Conservation (phyloP, 768 basidiomycete genomes). For the Gymnopilus junonius region DNA sequence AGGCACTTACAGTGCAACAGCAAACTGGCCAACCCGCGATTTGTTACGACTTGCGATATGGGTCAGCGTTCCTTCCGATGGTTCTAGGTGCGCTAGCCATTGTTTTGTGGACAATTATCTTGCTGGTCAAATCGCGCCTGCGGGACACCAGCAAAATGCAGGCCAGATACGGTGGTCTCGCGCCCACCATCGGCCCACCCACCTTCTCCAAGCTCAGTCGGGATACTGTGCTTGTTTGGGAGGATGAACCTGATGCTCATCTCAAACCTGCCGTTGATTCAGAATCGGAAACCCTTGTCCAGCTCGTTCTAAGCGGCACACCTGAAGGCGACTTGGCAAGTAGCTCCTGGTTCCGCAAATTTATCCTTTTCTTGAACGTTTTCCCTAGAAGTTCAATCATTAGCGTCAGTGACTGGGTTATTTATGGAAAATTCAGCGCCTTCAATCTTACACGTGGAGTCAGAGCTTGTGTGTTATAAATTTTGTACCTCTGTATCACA, state of each 20-base stretch:
- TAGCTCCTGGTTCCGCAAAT: too few relatives aligned
- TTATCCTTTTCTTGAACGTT: too few relatives aligned
- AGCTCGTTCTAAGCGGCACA: too few relatives aligned
- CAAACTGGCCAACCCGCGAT: slow-evolving; percentile 14
- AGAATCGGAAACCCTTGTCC: too few relatives aligned
- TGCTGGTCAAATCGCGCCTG: not conserved
- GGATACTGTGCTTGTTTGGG: slow-evolving; percentile 4
- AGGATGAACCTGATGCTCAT: not conserved
- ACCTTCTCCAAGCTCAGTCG: not conserved
- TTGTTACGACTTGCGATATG: slow-evolving; percentile 20
- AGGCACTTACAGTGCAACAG: slow-evolving; percentile 17
- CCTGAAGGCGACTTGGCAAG: too few relatives aligned
- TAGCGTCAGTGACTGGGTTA: too few relatives aligned
- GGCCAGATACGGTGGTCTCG: not conserved
- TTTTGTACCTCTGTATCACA: too few relatives aligned
- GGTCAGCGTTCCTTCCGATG: slow-evolving; percentile 20
- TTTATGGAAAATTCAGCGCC: too few relatives aligned
- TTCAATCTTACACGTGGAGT: too few relatives aligned
- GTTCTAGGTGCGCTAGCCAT: slow-evolving; percentile 13
- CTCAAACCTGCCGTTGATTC: slow-evolving; percentile 6
- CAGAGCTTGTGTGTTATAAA: too few relatives aligned
- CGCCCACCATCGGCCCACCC: not conserved
- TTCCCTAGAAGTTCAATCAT: too few relatives aligned
- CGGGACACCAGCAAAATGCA: not conserved
- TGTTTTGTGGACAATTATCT: not conserved